Evolutionary conservation across 148 eudicot genomes (phyloP), one percentile per base, ranked within the genome.

Genomic region (Diospyros kaki): DNA sequence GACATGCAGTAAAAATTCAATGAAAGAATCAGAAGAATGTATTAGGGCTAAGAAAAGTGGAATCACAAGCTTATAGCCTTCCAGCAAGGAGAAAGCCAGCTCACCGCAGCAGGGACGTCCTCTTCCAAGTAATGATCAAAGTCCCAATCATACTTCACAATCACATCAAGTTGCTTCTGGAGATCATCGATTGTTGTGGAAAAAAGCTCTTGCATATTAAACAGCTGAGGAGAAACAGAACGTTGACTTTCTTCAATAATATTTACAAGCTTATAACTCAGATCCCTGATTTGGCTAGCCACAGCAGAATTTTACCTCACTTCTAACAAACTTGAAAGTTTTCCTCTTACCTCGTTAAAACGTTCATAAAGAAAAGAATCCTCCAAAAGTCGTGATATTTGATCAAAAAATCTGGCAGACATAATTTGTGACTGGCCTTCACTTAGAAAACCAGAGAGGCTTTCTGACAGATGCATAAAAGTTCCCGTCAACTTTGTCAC

Each of bases 71-170:
- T 28, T 28, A 39, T 58, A 58, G 80, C 75, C 73, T 76, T 62
- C 76, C 64, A 76, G 59, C 69, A 83, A 71, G 71, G 82, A 83
- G 77, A 79, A 28, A 75, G 97, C 87, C 94, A 88, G 90, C 99
- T 93, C 94, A 95, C 99, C 98, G 84, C 99, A 81, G 85, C 91
- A 82, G 99, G 99, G 77, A 95, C 78, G 75, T 95, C 99, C 78
- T 93, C 97, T 79, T 95, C 99, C 84, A 95, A 79, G 69, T 91
- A 91, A 80, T 89, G 86, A 79, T 95, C 99, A 72, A 95, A 91
- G 84, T 95, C 99, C 99, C 99, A 95, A 80, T 93, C 94, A 86
- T 91, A 93, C 79, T 86, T 87, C 79, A 95, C 86, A 62, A 95
- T 93, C 84, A 95, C 83, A 69, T 95, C 94, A 81, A 95, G 86